Conservation (phyloP, 495 filamentous ascomycete species). For the Thozetella sp. region DNA sequence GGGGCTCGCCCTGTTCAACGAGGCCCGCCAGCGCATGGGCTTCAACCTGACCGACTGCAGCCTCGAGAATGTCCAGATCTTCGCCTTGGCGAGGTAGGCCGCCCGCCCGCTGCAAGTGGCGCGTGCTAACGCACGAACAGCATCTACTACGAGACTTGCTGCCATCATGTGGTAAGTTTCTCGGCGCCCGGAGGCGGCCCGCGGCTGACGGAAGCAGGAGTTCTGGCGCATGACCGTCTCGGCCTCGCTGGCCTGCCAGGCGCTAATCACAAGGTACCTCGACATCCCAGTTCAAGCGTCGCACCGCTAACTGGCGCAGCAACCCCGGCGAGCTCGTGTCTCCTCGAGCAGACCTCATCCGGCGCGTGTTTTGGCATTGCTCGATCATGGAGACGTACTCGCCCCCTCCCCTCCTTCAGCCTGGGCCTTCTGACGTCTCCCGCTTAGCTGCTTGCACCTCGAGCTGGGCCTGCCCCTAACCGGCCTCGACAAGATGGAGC, state of each 20-base stretch:
- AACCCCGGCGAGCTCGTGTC: slow-evolving; percentile 49
- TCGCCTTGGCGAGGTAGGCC: slow-evolving; percentile 51
- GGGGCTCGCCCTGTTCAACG: slow-evolving; percentile 59
- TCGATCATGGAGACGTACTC: slow-evolving; percentile 58
- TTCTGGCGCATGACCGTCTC: slow-evolving; percentile 58
- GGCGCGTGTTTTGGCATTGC: slow-evolving; percentile 61
- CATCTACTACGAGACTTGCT: slow-evolving; percentile 54
- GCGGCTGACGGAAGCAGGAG: slow-evolving; percentile 42
- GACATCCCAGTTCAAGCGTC: neutral
- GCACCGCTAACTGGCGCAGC: slow-evolving; percentile 25
- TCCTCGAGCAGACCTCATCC: slow-evolving; percentile 48
- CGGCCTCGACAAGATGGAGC: slow-evolving; percentile 50
- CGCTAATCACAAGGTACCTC: slow-evolving; percentile 48
- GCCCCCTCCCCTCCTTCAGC: neutral
- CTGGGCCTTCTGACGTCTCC: slow-evolving; percentile 1
- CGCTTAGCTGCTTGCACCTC: slow-evolving; percentile 45
- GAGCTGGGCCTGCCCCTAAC: slow-evolving; percentile 58
- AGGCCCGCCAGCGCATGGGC: slow-evolving; percentile 58
- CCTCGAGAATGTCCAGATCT: slow-evolving; percentile 60
- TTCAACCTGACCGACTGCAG: slow-evolving; percentile 56
- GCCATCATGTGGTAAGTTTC: slow-evolving; percentile 45
- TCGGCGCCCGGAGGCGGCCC: no score
- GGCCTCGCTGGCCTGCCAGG: slow-evolving; percentile 55
- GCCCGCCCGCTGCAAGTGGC: neutral
- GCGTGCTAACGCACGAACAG: slow-evolving; percentile 24